A percentile compares a stretch with the other conserved stretches of the same genome.
These are phyloP conservation scores for Phellopilus nigrolimitatus DNA, from an alignment of 1,284 basidiomycete genomes.

Conservation along the genomic window DNA sequence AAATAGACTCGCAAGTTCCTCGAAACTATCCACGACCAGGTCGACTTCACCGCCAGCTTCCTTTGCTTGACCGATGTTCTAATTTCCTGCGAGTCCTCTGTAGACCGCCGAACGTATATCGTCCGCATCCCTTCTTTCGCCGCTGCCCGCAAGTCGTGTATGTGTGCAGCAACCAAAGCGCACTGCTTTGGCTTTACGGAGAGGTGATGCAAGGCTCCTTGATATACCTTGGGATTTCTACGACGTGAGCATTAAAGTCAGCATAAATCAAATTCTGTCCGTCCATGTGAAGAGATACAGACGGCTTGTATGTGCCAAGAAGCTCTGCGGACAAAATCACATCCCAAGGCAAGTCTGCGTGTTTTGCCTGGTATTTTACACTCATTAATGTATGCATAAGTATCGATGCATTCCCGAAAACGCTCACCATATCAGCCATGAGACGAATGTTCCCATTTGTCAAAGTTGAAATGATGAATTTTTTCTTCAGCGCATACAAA, in stretches of 20 bases:
- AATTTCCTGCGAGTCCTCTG: slow-evolving; percentile 21
- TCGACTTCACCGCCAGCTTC: slow-evolving; percentile 47
- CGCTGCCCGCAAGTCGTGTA: slow-evolving; percentile 51
- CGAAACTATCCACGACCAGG: slow-evolving; percentile 38
- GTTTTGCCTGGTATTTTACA: slow-evolving; percentile 42
- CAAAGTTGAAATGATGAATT: slow-evolving; percentile 46
- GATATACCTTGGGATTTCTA: slow-evolving; percentile 51
- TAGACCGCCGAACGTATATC: slow-evolving; percentile 23
- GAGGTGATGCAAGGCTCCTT: slow-evolving; percentile 46
- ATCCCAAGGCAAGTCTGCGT: slow-evolving; percentile 59
- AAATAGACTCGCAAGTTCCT: slow-evolving; percentile 34
- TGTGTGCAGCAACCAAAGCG: slow-evolving; percentile 64
- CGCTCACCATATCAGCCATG: slow-evolving; percentile 52
- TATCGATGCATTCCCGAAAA: not conserved
- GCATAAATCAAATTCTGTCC: not conserved
- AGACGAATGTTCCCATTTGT: slow-evolving; percentile 62
- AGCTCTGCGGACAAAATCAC: slow-evolving; percentile 54
- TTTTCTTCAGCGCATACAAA: slow-evolving; percentile 45
- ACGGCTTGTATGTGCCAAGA: slow-evolving; percentile 61
- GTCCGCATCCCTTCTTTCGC: slow-evolving; percentile 44
- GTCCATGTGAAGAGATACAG: slow-evolving; percentile 22
- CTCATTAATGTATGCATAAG: not conserved
- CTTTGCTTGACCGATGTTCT: slow-evolving; percentile 33
- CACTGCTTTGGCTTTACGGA: slow-evolving; percentile 44
- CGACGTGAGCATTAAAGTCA: not conserved